Conservation (phyloP, 2,329 filamentous ascomycete species). For the Diaporthe australafricana region DNA sequence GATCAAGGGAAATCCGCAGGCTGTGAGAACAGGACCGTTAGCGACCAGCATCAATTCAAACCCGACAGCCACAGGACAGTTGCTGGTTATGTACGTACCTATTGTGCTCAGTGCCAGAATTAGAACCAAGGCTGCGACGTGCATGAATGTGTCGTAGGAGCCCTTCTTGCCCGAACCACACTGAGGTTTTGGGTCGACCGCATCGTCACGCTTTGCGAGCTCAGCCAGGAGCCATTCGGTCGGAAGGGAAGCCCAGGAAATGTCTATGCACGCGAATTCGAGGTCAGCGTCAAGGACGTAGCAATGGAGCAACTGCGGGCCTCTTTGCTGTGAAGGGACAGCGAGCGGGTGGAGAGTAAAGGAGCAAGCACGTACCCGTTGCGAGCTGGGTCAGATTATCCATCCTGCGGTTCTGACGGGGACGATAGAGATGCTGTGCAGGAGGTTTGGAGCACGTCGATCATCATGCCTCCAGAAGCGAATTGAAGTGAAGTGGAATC, state of each 20-base stretch:
- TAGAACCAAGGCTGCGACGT: conserved; percentile 75
- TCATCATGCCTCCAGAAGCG: conserved; percentile 6
- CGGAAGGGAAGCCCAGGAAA: conserved; percentile 61
- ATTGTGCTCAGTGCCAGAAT: conserved; percentile 72
- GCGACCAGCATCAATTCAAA: background rate
- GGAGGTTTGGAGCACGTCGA: background rate
- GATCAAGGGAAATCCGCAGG: conserved; percentile 75
- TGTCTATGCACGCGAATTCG: conserved; percentile 44
- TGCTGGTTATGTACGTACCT: conserved; percentile 54
- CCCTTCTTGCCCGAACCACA: conserved; percentile 66
- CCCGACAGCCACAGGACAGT: background rate
- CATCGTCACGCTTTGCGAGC: conserved; percentile 58
- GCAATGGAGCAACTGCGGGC: background rate
- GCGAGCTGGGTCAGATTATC: conserved; percentile 24
- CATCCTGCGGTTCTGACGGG: conserved; percentile 20
- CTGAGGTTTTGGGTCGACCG: conserved; percentile 55
- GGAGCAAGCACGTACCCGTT: conserved; percentile 18
- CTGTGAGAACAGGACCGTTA: conserved; percentile 48
- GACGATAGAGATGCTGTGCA: conserved; percentile 6
- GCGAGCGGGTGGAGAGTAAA: background rate
- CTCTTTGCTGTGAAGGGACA: background rate
- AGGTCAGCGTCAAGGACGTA: conserved; percentile 14
- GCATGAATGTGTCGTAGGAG: conserved; percentile 73
- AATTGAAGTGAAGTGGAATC: background rate
- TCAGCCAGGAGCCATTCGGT: conserved; percentile 65